phyloP scores from a whole-genome alignment of 2,329 filamentous ascomycete species.

The Tricladium varicosporioides region DNA sequence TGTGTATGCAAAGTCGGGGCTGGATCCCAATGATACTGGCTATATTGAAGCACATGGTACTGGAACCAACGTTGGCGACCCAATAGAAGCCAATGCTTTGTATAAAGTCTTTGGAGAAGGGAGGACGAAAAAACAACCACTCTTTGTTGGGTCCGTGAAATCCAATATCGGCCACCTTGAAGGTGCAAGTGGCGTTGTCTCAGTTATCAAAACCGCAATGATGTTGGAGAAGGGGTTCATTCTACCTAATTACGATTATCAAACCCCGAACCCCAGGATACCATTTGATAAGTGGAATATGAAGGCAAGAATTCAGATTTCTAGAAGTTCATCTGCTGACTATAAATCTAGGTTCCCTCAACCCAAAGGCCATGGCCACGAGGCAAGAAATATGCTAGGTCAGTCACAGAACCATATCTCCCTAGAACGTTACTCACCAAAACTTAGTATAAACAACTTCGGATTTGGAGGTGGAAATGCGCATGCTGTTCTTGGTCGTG shows the following conservation, averaged over 20 bases:
- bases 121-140: constrained; percentile 16
- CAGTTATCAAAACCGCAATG: constrained; percentile 41
- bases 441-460: constrained; percentile 36
- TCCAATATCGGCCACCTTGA: constrained; percentile 37
- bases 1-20: constrained; percentile 16
- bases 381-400: constrained; percentile 43
- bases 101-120: constrained; percentile 20
- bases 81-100: constrained; percentile 29
- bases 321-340: constrained; percentile 35
- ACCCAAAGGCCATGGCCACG: constrained; percentile 26
- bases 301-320: constrained; percentile 24
- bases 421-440: background rate
- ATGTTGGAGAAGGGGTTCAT: constrained; percentile 44
- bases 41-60: constrained; percentile 32
- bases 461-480: constrained; percentile 36
- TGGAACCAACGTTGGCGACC: constrained; percentile 29
- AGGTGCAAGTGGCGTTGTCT: constrained; percentile 39
- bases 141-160: constrained; percentile 32
- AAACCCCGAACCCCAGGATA: constrained; percentile 38
- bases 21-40: constrained; percentile 19
- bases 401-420: background rate
- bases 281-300: constrained; percentile 37
- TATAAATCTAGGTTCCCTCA: constrained; percentile 26
- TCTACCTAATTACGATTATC: constrained; percentile 42
- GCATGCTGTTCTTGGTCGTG: constrained; percentile 39